phyloP scores from a whole-genome alignment of 306 rosid species.

The Parietaria judaica region DNA sequence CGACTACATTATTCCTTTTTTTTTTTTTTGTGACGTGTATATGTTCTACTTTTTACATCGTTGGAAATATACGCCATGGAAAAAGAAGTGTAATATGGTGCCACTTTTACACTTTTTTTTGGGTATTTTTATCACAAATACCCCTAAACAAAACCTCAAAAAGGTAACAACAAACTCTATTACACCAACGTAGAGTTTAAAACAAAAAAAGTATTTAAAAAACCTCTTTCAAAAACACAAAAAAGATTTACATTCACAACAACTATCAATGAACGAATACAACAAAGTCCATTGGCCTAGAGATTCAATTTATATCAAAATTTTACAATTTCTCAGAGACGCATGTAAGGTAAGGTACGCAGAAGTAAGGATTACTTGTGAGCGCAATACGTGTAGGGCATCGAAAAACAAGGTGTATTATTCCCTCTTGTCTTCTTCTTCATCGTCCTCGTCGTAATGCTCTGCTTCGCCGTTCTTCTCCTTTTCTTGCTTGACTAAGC shows the following conservation, averaged over 20 bases:
- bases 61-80: too few species aligned
- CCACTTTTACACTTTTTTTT: too few species aligned
- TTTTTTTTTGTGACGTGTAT: too few species aligned
- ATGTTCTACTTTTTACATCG: too few species aligned
- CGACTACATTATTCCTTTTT: too few species aligned
- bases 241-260: constrained; percentile 28
- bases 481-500: constrained; percentile 50
- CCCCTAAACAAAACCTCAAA: too few species aligned
- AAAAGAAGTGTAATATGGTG: too few species aligned
- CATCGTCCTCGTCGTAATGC: constrained; percentile 42
- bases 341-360: constrained; percentile 15
- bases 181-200: too few species aligned
- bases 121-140: too few species aligned
- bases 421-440: constrained; percentile 83
- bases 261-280: constrained; percentile 15
- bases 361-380: neutral
- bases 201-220: too few species aligned
- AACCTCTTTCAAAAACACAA: neutral
- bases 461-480: constrained; percentile 31
- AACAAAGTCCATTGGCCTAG: constrained; percentile 20
- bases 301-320: constrained; percentile 29
- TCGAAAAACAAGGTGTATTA: constrained; percentile 14
- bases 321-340: constrained; percentile 29
- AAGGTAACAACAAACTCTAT: too few species aligned
- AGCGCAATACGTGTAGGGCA: neutral